These are phyloP conservation scores for Mortierella antarctica DNA, from an alignment of 192 early-diverging fungal species.

Conservation along the genomic window DNA sequence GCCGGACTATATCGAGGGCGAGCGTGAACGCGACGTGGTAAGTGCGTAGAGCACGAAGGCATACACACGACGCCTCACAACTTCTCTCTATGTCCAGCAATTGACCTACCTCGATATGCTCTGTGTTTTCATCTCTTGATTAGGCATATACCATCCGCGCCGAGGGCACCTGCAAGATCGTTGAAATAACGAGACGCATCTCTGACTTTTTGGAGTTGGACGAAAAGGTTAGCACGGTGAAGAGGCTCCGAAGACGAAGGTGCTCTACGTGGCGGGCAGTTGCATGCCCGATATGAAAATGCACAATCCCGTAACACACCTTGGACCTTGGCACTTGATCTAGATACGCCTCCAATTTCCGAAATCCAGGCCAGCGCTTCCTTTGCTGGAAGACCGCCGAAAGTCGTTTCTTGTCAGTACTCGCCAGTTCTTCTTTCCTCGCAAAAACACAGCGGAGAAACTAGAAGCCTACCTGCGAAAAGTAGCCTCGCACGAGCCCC, in stretches of 20 bases:
- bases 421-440: conserved; percentile 49
- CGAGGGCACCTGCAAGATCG: conserved; percentile 33
- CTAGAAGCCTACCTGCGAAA: conserved; percentile 60
- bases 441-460: conserved; percentile 61
- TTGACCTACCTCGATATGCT: conserved; percentile 5
- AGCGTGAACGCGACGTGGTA: conserved; percentile 56
- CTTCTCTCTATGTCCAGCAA: background rate
- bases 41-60: background rate
- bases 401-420: conserved; percentile 50
- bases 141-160: conserved; percentile 59
- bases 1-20: conserved; percentile 49
- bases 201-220: conserved; percentile 65
- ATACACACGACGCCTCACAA: background rate
- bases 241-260: background rate
- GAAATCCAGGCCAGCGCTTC: conserved; percentile 54
- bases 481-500: conserved; percentile 47
- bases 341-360: conserved; percentile 50
- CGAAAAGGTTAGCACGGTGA: conserved; percentile 47
- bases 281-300: too few relatives aligned
- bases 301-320: background rate
- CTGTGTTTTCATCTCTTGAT: conserved; percentile 13
- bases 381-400: conserved; percentile 53
- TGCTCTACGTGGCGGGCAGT: background rate
- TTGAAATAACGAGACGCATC: conserved; percentile 58
- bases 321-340: background rate